These are phyloP conservation scores for Marasmius fiardii DNA, from an alignment of 1,284 basidiomycete genomes.

Conservation along the genomic window DNA sequence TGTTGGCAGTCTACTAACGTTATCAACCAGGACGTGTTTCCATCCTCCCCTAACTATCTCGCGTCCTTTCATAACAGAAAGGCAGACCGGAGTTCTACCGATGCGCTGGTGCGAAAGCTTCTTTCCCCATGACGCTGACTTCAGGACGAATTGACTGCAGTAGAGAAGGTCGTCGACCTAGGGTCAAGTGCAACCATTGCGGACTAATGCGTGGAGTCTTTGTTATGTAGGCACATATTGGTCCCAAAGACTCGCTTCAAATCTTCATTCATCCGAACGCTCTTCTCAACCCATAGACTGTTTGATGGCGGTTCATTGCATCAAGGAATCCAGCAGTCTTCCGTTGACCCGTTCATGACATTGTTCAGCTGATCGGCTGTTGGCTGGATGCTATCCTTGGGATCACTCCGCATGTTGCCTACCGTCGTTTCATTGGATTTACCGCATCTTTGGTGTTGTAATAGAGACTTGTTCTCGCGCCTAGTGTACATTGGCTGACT, in stretches of 20 bases:
- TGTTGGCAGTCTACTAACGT: neutral
- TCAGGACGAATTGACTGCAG: constrained; percentile 5
- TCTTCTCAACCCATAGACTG: neutral
- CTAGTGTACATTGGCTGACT: constrained; percentile 8
- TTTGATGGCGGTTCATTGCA: neutral
- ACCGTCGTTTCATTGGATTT: constrained; percentile 10
- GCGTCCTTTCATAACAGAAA: constrained; percentile 12
- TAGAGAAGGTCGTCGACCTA: constrained; percentile 1
- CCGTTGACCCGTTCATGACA: neutral
- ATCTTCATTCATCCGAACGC: neutral
- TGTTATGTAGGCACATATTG: constrained; percentile 1
- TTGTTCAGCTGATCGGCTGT: constrained; percentile 1
- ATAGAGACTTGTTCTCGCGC: constrained; percentile 19
- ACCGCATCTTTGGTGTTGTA: constrained; percentile 11
- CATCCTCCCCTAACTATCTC: constrained; percentile 14
- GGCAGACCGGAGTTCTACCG: constrained; percentile 9
- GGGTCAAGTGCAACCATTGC: neutral
- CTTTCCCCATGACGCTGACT: constrained; percentile 4
- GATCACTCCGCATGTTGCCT: neutral
- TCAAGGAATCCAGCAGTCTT: neutral
- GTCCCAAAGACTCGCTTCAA: constrained; percentile 5
- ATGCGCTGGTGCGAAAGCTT: neutral
- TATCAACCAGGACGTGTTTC: constrained; percentile 1
- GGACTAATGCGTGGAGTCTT: neutral
- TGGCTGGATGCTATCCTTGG: neutral